Percentiles rank a stretch among this genome's conserved stretches.
These are phyloP conservation scores for Penicillium sumatraense DNA, from an alignment of 2,329 filamentous ascomycete genomes.

Conservation along the genomic window DNA sequence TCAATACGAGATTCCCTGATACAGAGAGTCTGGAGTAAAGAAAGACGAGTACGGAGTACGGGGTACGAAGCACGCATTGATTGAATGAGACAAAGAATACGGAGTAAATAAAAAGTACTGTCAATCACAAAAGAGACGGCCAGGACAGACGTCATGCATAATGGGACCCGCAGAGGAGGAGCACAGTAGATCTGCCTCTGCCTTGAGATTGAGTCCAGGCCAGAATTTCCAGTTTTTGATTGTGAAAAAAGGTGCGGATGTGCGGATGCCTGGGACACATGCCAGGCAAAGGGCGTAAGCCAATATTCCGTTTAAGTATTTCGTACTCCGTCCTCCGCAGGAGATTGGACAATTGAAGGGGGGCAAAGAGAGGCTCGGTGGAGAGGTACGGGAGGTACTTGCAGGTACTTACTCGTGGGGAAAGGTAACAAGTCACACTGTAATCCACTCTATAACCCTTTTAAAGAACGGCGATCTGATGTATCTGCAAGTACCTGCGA, in stretches of 20 bases:
- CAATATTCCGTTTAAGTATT: no score
- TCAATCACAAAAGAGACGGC: no score
- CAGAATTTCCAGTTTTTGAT: no score
- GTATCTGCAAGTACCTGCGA: neutral
- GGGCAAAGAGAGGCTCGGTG: constrained; percentile 4
- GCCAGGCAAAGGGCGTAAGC: neutral
- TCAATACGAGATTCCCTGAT: no score
- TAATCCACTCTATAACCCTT: no score
- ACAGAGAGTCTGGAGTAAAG: no score
- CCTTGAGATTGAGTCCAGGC: neutral
- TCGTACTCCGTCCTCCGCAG: no score
- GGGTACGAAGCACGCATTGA: neutral
- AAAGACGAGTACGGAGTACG: neutral
- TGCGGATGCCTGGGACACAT: constrained; percentile 19
- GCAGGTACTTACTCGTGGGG: neutral
- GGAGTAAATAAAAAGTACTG: no score
- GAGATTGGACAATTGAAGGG: constrained; percentile 12
- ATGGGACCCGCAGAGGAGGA: neutral
- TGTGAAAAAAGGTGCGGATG: constrained; percentile 2
- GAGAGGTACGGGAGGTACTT: constrained; percentile 5
- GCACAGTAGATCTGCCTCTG: neutral
- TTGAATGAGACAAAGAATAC: no score
- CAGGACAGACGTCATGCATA: neutral
- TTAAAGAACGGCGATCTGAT: neutral
- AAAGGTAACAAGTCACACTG: no score